phyloP scores from a whole-genome alignment of 2,329 filamentous ascomycete genomes.

The Penicillium sp. region DNA sequence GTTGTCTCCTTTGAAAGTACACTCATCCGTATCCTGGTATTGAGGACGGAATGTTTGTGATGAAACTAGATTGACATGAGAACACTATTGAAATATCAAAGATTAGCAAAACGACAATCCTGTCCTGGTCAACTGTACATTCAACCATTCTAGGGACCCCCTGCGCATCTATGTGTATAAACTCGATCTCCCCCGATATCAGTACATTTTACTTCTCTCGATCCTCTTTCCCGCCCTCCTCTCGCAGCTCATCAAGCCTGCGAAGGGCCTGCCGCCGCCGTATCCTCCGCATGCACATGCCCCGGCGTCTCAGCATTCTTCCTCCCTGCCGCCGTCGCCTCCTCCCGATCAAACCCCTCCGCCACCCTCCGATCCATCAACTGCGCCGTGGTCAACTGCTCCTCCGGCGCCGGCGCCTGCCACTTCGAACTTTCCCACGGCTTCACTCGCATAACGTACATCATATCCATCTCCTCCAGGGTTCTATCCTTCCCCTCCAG shows the following conservation, averaged over 20 bases:
- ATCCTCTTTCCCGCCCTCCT: background rate
- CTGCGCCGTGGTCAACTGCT: conserved; percentile 33
- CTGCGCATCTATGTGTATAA: background rate
- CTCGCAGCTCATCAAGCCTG: conserved; percentile 1
- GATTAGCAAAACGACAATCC: background rate
- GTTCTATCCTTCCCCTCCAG: conserved; percentile 71
- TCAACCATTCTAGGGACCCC: background rate
- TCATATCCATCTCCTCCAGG: conserved; percentile 75
- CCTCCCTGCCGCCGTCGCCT: conserved; percentile 17
- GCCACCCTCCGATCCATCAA: conserved; percentile 31
- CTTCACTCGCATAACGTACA: conserved; percentile 67
- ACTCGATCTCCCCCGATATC: background rate
- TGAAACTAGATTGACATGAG: conserved; percentile 14
- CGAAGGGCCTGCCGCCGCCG: conserved; percentile 25
- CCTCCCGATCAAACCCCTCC: conserved; percentile 21
- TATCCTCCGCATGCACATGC: conserved; percentile 30
- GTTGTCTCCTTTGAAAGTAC: background rate
- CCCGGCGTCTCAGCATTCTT: conserved; percentile 20
- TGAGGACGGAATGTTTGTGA: conserved; percentile 11
- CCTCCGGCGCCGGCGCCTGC: conserved; percentile 28
- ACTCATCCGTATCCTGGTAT: conserved; percentile 14
- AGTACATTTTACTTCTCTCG: background rate
- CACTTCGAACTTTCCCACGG: conserved; percentile 62
- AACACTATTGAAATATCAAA: background rate
- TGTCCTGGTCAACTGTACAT: background rate